Percentiles rank a stretch among this genome's conserved stretches.
phyloP scores from a whole-genome alignment of 495 filamentous ascomycete species.

The Xanthoparmelia taractica region DNA sequence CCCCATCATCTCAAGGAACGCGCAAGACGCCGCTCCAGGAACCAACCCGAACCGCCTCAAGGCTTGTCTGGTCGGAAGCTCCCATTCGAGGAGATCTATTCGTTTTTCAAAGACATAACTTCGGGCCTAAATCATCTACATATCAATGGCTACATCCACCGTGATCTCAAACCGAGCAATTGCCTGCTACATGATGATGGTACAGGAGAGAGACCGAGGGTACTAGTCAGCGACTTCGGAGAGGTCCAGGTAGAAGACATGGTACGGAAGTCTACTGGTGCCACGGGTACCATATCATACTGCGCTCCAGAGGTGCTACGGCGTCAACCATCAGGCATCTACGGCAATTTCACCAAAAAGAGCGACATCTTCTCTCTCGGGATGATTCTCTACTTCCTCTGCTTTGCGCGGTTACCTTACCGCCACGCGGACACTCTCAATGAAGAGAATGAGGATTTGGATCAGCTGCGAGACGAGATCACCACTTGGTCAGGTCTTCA shows the following conservation, averaged over 20 bases:
- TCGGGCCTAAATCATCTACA: slow-evolving; percentile 87
- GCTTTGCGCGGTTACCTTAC: slow-evolving; percentile 87
- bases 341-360: slow-evolving; percentile 89
- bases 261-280: slow-evolving; percentile 76
- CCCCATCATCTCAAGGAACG: slow-evolving; percentile 82
- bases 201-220: slow-evolving; percentile 56
- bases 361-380: slow-evolving; percentile 95
- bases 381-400: slow-evolving; percentile 98
- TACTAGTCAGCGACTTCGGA: slow-evolving; percentile 94
- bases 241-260: slow-evolving; percentile 81
- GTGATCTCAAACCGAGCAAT: slow-evolving; percentile 93
- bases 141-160: slow-evolving; percentile 88
- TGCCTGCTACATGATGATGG: slow-evolving; percentile 78
- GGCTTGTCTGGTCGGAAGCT: slow-evolving; percentile 53
- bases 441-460: slow-evolving; percentile 92
- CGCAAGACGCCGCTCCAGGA: slow-evolving; percentile 66
- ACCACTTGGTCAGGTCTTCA: slow-evolving; percentile 79
- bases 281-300: slow-evolving; percentile 94
- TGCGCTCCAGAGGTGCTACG: slow-evolving; percentile 91
- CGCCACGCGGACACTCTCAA: slow-evolving; percentile 70
- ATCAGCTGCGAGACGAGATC: slow-evolving; percentile 79
- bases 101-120: slow-evolving; percentile 92
- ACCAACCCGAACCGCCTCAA: slow-evolving; percentile 43
- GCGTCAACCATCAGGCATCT: slow-evolving; percentile 55
- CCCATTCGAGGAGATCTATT: slow-evolving; percentile 86